Conservation (phyloP, 2,329 filamentous ascomycete genomes). For the Plenodomus lindquistii region DNA sequence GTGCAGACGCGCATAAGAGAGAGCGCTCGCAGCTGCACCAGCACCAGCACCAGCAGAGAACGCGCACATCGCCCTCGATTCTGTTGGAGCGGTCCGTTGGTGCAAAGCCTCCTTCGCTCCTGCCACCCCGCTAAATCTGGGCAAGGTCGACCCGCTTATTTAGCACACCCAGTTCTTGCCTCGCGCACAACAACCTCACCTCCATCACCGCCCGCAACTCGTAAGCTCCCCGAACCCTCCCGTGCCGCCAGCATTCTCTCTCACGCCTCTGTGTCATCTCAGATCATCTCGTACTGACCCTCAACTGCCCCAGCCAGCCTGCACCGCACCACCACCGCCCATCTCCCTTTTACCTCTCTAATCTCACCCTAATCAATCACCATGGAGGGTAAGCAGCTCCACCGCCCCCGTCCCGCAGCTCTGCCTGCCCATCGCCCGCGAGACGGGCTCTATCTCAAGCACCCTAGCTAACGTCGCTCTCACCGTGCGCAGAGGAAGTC, state of each 20-base stretch:
- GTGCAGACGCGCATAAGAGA: not conserved
- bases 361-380: conserved; percentile 51
- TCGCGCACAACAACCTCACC: conserved; percentile 45
- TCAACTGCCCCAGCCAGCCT: conserved; percentile 36
- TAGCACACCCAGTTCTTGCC: conserved; percentile 47
- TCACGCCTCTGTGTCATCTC: conserved; percentile 12
- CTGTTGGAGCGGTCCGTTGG: conserved; percentile 19
- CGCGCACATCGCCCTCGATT: conserved; percentile 9
- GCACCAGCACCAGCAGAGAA: not conserved
- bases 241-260: conserved; percentile 13
- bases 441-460: conserved; percentile 33
- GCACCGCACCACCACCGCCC: conserved; percentile 34
- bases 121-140: conserved; percentile 44
- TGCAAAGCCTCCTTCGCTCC: conserved; percentile 36
- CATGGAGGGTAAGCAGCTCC: conserved; percentile 68
- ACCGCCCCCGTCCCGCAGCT: conserved; percentile 23
- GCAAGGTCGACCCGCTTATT: conserved; percentile 49
- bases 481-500: conserved; percentile 83
- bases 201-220: conserved; percentile 35
- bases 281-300: conserved; percentile 29
- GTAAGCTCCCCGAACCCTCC: conserved; percentile 37
- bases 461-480: conserved; percentile 40
- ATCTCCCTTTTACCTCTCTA: conserved; percentile 39
- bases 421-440: conserved; percentile 19
- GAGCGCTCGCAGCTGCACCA: not conserved